Conservation (phyloP, 345 rosid species). For the Conringia planisiliqua region DNA sequence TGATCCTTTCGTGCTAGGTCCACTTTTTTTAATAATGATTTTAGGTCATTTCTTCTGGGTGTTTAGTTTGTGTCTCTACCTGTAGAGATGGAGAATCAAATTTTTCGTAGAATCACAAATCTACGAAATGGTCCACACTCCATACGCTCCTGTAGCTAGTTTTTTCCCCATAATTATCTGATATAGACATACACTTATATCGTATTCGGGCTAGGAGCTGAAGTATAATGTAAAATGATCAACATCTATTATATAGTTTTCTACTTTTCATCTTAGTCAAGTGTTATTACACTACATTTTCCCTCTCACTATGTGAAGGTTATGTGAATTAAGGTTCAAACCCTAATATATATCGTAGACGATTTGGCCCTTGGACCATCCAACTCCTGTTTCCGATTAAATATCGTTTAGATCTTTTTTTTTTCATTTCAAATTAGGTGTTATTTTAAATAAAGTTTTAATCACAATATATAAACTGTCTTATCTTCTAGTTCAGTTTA, state of each 20-base stretch:
- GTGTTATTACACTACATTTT: neutral
- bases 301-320: neutral
- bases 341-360: neutral
- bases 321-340: neutral
- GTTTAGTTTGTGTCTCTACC: conserved; percentile 9
- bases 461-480: neutral
- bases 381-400: neutral
- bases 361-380: neutral
- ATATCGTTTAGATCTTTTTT: no score
- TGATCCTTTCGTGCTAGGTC: neutral
- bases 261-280: neutral
- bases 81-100: neutral
- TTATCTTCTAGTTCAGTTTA: neutral
- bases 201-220: neutral
- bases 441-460: no score
- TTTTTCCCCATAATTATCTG: neutral
- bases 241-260: neutral
- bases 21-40: neutral
- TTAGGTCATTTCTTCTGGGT: neutral
- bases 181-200: neutral
- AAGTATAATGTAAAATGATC: neutral
- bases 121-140: neutral
- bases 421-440: no score
- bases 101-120: neutral
- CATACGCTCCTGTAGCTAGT: neutral